Evolutionary conservation across 306 rosid genomes (phyloP).

Genomic region (Trifolium repens): DNA sequence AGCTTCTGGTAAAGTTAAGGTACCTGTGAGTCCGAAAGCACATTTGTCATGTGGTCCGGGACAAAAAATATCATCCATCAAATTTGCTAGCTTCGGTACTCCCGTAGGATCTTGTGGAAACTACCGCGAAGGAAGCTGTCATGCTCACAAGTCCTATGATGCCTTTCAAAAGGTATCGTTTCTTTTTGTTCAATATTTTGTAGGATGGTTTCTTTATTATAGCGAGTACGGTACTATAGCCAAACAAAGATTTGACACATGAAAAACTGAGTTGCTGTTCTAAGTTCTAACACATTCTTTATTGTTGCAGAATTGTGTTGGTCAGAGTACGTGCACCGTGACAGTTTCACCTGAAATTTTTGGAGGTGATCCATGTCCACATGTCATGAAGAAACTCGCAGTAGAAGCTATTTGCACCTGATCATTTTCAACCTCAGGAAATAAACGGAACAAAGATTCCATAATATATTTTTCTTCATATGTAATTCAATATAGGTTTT

Average conservation of each 20-base stretch:
- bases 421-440: constrained; percentile 46
- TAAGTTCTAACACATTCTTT: constrained; percentile 4
- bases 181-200: constrained; percentile 22
- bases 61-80: constrained; percentile 82
- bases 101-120: constrained; percentile 88
- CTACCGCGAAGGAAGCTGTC: constrained; percentile 86
- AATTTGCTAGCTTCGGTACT: constrained; percentile 96
- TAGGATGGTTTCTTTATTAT: neutral
- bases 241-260: neutral
- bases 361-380: constrained; percentile 98
- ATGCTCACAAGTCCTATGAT: constrained; percentile 87
- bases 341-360: constrained; percentile 77
- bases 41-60: constrained; percentile 85
- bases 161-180: constrained; percentile 75
- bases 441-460: constrained; percentile 42
- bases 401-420: constrained; percentile 92
- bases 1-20: constrained; percentile 72
- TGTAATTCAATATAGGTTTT: constrained; percentile 36
- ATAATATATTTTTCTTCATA: constrained; percentile 26
- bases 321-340: constrained; percentile 78
- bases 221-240: neutral
- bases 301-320: constrained; percentile 79
- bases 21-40: constrained; percentile 79
- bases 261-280: neutral
- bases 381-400: constrained; percentile 88